Conservation (phyloP, 1,284 basidiomycete genomes). For the Microbotryum lychnidis-dioicae region DNA sequence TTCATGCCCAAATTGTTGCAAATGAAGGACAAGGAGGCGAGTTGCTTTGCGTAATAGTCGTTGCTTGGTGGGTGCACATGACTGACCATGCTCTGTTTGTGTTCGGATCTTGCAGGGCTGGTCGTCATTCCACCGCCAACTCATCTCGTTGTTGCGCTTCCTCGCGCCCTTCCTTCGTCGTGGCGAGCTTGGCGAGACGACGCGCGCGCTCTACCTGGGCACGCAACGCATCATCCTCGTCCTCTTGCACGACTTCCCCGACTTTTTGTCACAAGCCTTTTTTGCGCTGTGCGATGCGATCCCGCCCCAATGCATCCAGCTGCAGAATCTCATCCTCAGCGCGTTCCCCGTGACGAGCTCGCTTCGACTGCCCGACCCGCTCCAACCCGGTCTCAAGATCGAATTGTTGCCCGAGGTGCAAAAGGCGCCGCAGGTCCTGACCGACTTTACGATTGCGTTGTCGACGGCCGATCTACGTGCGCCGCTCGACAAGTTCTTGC, state of each 20-base stretch:
- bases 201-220: constrained; percentile 88
- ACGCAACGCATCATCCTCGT: constrained; percentile 84
- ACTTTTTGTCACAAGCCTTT: constrained; percentile 94
- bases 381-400: constrained; percentile 45
- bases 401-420: constrained; percentile 75
- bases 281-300: constrained; percentile 90
- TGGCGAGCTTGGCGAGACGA: constrained; percentile 57
- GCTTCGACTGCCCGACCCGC: constrained; percentile 74
- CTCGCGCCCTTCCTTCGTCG: constrained; percentile 80
- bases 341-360: constrained; percentile 69
- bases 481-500: constrained; percentile 73
- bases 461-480: constrained; percentile 61
- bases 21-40: constrained; percentile 70
- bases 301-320: constrained; percentile 85
- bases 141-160: constrained; percentile 90
- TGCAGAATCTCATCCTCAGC: constrained; percentile 91
- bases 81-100: constrained; percentile 5
- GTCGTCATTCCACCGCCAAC: constrained; percentile 88
- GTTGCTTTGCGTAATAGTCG: constrained; percentile 8
- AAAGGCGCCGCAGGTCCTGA: constrained; percentile 77
- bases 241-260: constrained; percentile 95
- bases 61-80: not conserved
- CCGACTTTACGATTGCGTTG: constrained; percentile 76
- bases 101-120: constrained; percentile 55
- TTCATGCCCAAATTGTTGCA: constrained; percentile 94